Conservation (phyloP, 371 early-diverging fungal species). For the Actinomortierella ambigua region DNA sequence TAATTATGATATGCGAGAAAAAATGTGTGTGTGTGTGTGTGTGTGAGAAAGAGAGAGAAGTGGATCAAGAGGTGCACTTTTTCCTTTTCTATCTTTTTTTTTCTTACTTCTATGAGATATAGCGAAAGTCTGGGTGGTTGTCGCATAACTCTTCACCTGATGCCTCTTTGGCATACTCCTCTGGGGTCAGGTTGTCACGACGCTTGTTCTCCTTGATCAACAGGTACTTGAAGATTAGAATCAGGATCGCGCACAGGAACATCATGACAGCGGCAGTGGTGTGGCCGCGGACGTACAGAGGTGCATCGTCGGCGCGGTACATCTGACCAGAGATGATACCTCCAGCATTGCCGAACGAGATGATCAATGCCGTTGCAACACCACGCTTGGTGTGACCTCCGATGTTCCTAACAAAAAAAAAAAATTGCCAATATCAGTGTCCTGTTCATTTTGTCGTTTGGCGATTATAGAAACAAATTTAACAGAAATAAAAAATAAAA, state of each 20-base stretch:
- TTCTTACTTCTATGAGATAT: conserved; percentile 48
- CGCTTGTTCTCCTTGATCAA: conserved; percentile 56
- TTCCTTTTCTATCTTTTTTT: not conserved
- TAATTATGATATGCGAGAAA: too few species aligned
- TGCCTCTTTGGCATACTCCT: conserved; percentile 54
- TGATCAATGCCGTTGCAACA: conserved; percentile 62
- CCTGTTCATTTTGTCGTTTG: not conserved
- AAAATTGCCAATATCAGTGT: conserved; percentile 46
- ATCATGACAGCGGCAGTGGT: conserved; percentile 50
- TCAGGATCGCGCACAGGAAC: conserved; percentile 45
- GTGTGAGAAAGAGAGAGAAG: too few species aligned
- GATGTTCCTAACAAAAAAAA: conserved; percentile 63
- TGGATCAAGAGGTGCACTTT: too few species aligned
- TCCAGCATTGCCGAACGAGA: conserved; percentile 68
- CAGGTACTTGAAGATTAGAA: conserved; percentile 50
- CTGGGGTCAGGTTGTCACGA: conserved; percentile 57
- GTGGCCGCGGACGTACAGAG: conserved; percentile 57
- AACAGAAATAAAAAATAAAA: too few species aligned
- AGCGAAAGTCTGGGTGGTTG: conserved; percentile 63
- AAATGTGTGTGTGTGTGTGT: too few species aligned
- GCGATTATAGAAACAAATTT: not conserved
- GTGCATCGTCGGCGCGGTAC: conserved; percentile 65
- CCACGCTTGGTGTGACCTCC: conserved; percentile 70
- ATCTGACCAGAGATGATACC: conserved; percentile 68
- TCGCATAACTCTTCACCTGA: conserved; percentile 57